Base-by-base conservation (phyloP, 495 filamentous ascomycete species). In the Penicillium coffeae region DNA sequence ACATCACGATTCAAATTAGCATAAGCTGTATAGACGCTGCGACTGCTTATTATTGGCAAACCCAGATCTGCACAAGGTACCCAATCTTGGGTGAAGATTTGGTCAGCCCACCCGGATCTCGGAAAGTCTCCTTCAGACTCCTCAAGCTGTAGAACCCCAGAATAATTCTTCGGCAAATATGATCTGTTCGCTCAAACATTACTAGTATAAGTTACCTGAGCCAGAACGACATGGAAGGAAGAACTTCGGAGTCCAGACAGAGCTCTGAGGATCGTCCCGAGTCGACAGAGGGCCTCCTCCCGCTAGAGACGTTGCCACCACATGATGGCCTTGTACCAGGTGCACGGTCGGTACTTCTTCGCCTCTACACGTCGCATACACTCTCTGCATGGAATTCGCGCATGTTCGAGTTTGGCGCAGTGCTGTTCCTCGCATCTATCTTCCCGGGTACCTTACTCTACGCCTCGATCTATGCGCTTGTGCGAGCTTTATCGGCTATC, bases 311-410 rank as follows among this genome's bases (percentile, higher is more conserved):
- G 19, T 33, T 16, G 20, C n/a, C 21, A 25, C 3, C 15, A 30
- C 30, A 10, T 6, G 20, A 20, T 36, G 27, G 15, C 21, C 45
- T 41, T 21, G 36, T 32, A 20, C 21, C 39, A 30, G 50, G 34
- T 32, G 36, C 35, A 10, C 54, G 36, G 8, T 21, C 58, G 8
- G 59, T 70, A 8, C 45, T 68, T 36, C 42, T 43, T 14, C 58
- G 61, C 12, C 71, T 80, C 0, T 84, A 84, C 50, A 64, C 70
- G 16, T 82, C 83, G 0, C 84, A 88, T 59, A 74, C 78, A 46
- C 71, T 87, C 1, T 87, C 83, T 5, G 79, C 84, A 42, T 88
- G 83, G 84, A 88, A 87, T 54, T 81, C 83, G 2, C 75, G 85
- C 36, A 65, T 79, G 40, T 88, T 86, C 63, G 84, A 88, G 55